Evolutionary conservation across 257 asterid genomes (phyloP).

Genomic region (Leonotis leonurus): DNA sequence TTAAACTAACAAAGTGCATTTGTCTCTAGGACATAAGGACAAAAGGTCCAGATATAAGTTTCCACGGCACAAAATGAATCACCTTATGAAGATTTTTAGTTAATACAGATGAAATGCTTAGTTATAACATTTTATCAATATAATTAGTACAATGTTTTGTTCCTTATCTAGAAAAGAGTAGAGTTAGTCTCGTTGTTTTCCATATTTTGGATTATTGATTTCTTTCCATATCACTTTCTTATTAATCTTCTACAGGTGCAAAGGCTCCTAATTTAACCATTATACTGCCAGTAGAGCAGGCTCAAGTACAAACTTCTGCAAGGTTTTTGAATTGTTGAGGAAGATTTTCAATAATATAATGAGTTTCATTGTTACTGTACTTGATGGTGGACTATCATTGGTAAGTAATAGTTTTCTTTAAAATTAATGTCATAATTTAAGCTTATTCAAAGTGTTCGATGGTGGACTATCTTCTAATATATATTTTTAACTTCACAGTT

Average conservation of each 20-base stretch:
- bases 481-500: no score
- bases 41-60: background rate
- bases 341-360: no score
- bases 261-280: slow-evolving; percentile 70
- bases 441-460: no score
- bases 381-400: no score
- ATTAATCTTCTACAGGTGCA: slow-evolving; percentile 52
- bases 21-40: background rate
- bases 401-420: no score
- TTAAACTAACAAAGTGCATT: background rate
- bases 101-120: slow-evolving; percentile 3
- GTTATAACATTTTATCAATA: background rate
- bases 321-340: no score
- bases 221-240: slow-evolving; percentile 2
- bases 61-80: slow-evolving; percentile 6
- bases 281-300: slow-evolving; percentile 56
- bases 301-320: slow-evolving; percentile 51
- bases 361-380: no score
- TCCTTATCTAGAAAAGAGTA: background rate
- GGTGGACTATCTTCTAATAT: no score
- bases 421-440: no score
- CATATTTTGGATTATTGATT: slow-evolving; percentile 5
- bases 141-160: background rate
- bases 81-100: slow-evolving; percentile 4
- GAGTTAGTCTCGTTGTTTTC: background rate